Evolutionary conservation across 768 basidiomycete species (phyloP).

Genomic region (Clathrus columnatus): DNA sequence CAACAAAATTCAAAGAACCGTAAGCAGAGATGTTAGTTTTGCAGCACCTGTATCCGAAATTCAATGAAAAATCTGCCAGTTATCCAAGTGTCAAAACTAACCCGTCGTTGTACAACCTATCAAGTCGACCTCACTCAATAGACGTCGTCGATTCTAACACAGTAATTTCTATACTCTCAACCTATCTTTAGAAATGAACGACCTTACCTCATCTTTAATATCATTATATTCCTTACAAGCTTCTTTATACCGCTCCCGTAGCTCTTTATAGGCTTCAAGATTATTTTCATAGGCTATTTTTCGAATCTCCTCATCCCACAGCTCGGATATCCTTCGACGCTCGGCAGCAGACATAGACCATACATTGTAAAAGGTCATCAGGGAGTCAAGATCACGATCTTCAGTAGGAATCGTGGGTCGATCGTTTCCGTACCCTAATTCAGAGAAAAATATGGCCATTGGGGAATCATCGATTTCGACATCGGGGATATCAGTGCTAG

Average conservation of each 20-base stretch:
- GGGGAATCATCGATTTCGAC: background rate
- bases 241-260: constrained; percentile 33
- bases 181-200: background rate
- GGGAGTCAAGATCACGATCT: background rate
- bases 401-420: constrained; percentile 9
- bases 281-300: background rate
- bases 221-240: constrained; percentile 29
- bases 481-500: background rate
- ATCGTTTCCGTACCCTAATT: constrained; percentile 12
- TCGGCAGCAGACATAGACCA: constrained; percentile 15
- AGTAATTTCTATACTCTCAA: background rate
- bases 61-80: background rate
- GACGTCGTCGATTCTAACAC: constrained; percentile 41
- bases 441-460: constrained; percentile 9
- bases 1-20: constrained; percentile 26
- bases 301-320: too few species aligned
- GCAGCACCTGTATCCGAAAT: constrained; percentile 50
- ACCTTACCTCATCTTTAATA: constrained; percentile 45
- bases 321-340: background rate
- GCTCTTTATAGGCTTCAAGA: constrained; percentile 37
- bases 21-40: constrained; percentile 49
- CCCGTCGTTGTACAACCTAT: constrained; percentile 76
- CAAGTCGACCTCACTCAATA: constrained; percentile 48
- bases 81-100: constrained; percentile 18
- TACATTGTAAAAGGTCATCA: background rate